Evolutionary conservation across 176 grass and related monocot species (phyloP).

Genomic region (Musa acuminata): DNA sequence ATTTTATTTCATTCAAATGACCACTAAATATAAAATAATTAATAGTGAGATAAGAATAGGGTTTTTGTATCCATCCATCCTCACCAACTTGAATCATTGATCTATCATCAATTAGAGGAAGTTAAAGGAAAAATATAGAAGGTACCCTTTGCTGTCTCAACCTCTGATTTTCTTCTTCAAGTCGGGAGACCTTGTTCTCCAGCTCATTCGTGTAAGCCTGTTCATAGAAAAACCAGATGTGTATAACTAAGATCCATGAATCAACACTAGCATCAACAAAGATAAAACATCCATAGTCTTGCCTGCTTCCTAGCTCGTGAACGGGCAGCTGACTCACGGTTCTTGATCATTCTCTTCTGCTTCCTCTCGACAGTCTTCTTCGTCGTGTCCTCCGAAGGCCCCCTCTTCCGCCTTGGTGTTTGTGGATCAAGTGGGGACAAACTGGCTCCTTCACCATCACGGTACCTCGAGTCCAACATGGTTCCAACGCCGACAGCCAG

Average conservation of each 20-base stretch:
- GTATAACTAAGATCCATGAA: not conserved
- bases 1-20: not conserved
- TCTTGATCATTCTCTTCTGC: slow-evolving; percentile 35
- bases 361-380: slow-evolving; percentile 19
- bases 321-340: slow-evolving; percentile 21
- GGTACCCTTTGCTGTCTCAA: slow-evolving; percentile 16
- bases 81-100: too few species aligned
- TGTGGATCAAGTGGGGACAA: not conserved
- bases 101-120: too few species aligned
- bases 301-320: slow-evolving; percentile 29
- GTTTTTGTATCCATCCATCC: too few species aligned
- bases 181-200: slow-evolving; percentile 21
- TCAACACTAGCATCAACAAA: not conserved
- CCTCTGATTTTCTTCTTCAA: slow-evolving; percentile 30
- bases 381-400: not conserved
- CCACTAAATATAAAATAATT: too few species aligned
- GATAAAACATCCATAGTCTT: not conserved
- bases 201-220: slow-evolving; percentile 29
- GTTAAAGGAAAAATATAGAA: not conserved
- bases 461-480: slow-evolving; percentile 7
- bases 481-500: not conserved
- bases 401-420: slow-evolving; percentile 15
- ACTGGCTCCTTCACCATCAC: not conserved
- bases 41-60: too few species aligned
- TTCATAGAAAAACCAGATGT: not conserved